Conservation (phyloP, 2,329 filamentous ascomycete genomes). For the Beauveria sp. region DNA sequence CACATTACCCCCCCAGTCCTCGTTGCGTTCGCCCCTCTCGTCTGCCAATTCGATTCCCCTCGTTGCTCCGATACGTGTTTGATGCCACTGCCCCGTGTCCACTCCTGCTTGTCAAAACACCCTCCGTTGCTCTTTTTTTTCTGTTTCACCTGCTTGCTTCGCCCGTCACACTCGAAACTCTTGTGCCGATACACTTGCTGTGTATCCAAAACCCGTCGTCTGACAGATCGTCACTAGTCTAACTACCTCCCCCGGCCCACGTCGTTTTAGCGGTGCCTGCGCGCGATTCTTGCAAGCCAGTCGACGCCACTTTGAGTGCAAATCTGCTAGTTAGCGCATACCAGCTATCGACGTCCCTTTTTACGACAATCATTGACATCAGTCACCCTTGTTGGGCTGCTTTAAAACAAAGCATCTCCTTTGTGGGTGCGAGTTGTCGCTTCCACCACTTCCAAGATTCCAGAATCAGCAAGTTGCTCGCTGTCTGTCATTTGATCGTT, state of each 20-base stretch:
- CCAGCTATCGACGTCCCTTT: neutral
- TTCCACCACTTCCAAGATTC: neutral
- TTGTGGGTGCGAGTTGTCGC: neutral
- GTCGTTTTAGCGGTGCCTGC: neutral
- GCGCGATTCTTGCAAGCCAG: conserved; percentile 10
- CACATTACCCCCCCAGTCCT: neutral
- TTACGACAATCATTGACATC: neutral
- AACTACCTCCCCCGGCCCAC: neutral
- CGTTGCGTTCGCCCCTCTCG: neutral
- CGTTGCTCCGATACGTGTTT: neutral
- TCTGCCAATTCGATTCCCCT: neutral
- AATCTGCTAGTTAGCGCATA: conserved; percentile 2
- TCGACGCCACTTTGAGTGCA: neutral
- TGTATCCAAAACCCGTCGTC: conserved; percentile 7
- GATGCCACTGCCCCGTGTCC: neutral
- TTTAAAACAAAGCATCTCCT: neutral
- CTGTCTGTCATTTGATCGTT: neutral
- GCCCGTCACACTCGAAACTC: conserved; percentile 1
- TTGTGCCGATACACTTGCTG: conserved; percentile 3
- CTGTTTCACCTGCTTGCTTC: neutral
- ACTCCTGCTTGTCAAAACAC: neutral
- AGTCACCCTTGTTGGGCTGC: neutral
- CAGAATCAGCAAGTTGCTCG: neutral
- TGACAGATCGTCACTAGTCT: conserved; percentile 11
- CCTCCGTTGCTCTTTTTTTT: neutral